phyloP scores from a whole-genome alignment of 345 rosid species.

The Reutealis trisperma region DNA sequence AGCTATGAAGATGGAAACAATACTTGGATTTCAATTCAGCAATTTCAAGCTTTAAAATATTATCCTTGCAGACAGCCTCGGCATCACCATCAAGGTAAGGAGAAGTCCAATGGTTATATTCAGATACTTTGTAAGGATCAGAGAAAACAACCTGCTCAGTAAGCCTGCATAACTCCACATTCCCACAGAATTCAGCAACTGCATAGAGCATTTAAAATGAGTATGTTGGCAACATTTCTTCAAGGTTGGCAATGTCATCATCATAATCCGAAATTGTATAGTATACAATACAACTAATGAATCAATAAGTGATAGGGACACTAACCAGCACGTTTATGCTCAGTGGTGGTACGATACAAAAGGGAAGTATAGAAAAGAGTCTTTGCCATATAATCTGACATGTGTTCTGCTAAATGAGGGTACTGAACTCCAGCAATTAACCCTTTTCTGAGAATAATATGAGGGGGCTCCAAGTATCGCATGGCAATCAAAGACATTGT shows the following conservation, averaged over 20 bases:
- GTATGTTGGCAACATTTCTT: constrained; percentile 16
- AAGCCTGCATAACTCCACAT: constrained; percentile 88
- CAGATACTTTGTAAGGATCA: constrained; percentile 79
- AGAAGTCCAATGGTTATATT: constrained; percentile 76
- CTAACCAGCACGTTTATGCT: constrained; percentile 75
- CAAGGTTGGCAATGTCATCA: constrained; percentile 8
- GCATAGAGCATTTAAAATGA: constrained; percentile 36
- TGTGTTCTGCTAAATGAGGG: constrained; percentile 75
- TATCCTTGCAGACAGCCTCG: constrained; percentile 73
- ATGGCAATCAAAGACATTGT: constrained; percentile 92
- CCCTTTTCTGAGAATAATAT: constrained; percentile 89
- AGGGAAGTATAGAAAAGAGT: constrained; percentile 88
- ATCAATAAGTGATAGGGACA: neutral
- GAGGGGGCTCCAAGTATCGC: constrained; percentile 93
- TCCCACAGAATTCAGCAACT: constrained; percentile 93
- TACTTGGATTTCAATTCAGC: constrained; percentile 92
- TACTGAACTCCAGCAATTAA: constrained; percentile 79
- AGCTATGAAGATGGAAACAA: constrained; percentile 3
- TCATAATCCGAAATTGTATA: neutral
- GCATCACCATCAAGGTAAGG: constrained; percentile 88
- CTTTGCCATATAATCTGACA: constrained; percentile 78
- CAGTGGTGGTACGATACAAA: constrained; percentile 64
- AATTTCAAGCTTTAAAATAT: constrained; percentile 65
- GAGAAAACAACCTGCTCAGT: constrained; percentile 97
- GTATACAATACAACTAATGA: neutral